phyloP scores from a whole-genome alignment of 352 stramenopile genomes.

The Peronospora farinosa region DNA sequence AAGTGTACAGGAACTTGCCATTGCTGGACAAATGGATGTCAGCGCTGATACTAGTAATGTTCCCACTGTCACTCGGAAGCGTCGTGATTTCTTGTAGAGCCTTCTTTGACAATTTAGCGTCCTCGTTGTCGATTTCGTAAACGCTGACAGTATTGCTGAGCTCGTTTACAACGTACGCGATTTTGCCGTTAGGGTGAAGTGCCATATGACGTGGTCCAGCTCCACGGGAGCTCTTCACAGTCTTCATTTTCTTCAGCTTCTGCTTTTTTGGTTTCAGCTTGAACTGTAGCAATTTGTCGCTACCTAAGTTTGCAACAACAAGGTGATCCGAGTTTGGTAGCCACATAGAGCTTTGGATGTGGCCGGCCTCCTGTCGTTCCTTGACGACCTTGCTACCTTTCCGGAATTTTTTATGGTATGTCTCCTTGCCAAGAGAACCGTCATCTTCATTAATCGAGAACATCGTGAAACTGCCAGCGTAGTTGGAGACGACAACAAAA shows the following conservation, averaged over 20 bases:
- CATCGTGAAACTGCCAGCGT: constrained; percentile 51
- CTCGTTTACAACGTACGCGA: constrained; percentile 61
- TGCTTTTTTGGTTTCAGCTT: no score
- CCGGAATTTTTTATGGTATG: constrained; percentile 39
- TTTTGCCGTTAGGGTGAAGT: constrained; percentile 37
- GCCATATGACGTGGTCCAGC: constrained; percentile 62
- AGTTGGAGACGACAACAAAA: constrained; percentile 61
- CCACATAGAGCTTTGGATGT: constrained; percentile 69
- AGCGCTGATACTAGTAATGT: constrained; percentile 28
- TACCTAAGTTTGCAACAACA: constrained; percentile 53
- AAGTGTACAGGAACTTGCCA: constrained; percentile 58
- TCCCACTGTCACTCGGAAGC: constrained; percentile 33
- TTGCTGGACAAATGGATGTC: constrained; percentile 51
- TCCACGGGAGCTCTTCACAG: constrained; percentile 25
- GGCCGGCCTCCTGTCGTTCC: no score
- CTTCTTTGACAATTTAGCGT: constrained; percentile 18
- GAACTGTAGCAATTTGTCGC: constrained; percentile 52
- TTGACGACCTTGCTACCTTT: constrained; percentile 33
- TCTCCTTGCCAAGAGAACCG: constrained; percentile 33
- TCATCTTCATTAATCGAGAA: constrained; percentile 38
- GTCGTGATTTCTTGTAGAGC: constrained; percentile 51
- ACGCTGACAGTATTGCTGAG: constrained; percentile 57
- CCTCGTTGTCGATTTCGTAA: constrained; percentile 32
- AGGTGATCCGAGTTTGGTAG: constrained; percentile 35
- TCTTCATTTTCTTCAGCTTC: no score